phyloP scores from a whole-genome alignment of 1,284 basidiomycete species.

The Sporisorium iseilematis-ciliati region DNA sequence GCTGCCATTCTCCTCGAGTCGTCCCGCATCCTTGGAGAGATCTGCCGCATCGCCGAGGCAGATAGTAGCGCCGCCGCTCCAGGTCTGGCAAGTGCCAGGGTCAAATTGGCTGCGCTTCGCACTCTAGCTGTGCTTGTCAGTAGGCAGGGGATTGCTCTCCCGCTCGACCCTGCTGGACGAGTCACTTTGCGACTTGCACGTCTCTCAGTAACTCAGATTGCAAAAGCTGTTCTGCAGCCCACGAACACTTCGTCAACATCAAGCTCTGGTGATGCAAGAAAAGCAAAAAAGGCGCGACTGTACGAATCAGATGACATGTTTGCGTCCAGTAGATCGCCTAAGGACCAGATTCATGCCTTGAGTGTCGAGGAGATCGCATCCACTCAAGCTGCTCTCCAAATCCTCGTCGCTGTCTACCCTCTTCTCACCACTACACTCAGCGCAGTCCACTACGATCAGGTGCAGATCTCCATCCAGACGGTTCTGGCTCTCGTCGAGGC shows the following conservation, averaged over 20 bases:
- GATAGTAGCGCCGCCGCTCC: neutral
- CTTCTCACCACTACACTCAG: slow-evolving; percentile 34
- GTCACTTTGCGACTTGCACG: slow-evolving; percentile 51
- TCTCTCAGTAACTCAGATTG: slow-evolving; percentile 25
- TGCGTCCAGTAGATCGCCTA: slow-evolving; percentile 16
- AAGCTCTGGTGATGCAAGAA: slow-evolving; percentile 18
- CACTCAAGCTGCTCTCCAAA: slow-evolving; percentile 30
- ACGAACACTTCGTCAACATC: neutral
- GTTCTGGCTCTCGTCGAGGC: slow-evolving; percentile 48
- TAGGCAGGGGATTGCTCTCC: slow-evolving; percentile 25
- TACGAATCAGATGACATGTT: slow-evolving; percentile 59
- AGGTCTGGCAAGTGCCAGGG: slow-evolving; percentile 7
- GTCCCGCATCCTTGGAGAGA: slow-evolving; percentile 23
- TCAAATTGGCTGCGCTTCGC: slow-evolving; percentile 38
- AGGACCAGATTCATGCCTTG: slow-evolving; percentile 44
- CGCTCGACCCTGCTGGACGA: slow-evolving; percentile 50
- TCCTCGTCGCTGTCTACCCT: slow-evolving; percentile 41
- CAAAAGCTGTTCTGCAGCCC: slow-evolving; percentile 24
- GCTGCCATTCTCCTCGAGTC: slow-evolving; percentile 31
- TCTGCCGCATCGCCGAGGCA: slow-evolving; percentile 46
- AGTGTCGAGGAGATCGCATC: slow-evolving; percentile 23
- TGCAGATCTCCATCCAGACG: slow-evolving; percentile 30
- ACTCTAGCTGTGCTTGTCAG: slow-evolving; percentile 42
- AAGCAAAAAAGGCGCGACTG: slow-evolving; percentile 45
- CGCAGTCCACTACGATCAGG: slow-evolving; percentile 45